phyloP scores from a whole-genome alignment of 2,329 filamentous ascomycete genomes.

The Verticillium klebahnii region DNA sequence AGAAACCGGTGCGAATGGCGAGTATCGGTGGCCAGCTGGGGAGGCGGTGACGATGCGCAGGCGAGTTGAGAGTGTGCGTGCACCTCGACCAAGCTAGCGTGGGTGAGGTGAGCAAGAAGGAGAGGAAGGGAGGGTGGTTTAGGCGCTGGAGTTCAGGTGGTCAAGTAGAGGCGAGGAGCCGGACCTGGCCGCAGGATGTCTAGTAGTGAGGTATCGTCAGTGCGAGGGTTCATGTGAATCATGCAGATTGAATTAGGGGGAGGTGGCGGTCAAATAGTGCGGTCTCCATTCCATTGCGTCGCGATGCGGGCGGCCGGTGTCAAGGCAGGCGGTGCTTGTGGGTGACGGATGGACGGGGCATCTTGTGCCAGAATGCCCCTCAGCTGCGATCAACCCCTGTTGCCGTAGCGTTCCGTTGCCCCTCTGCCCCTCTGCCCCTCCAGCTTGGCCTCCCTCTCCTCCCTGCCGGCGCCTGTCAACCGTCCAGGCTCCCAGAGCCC shows the following conservation, averaged over 20 bases:
- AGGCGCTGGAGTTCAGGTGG: neutral
- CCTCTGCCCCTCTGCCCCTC: neutral
- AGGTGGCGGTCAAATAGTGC: neutral
- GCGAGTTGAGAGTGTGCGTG: neutral
- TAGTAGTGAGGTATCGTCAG: neutral
- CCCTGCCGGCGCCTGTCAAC: neutral
- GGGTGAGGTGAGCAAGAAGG: neutral
- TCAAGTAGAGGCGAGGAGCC: neutral
- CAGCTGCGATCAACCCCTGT: neutral
- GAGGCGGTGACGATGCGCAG: neutral
- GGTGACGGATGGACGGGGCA: neutral
- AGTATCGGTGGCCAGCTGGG: neutral
- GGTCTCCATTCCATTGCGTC: neutral
- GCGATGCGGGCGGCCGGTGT: neutral
- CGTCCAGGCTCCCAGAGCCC: neutral
- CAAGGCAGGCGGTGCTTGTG: neutral
- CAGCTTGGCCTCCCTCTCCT: neutral
- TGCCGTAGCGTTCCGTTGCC: neutral
- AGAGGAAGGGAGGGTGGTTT: neutral
- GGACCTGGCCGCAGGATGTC: neutral
- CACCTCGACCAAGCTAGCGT: neutral
- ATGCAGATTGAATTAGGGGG: neutral
- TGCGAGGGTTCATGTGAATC: neutral
- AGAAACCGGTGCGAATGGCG: neutral
- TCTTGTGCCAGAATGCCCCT: neutral